These are phyloP conservation scores for Pichia scutulata DNA, from an alignment of 805 yeast genomes.

Conservation along the genomic window DNA sequence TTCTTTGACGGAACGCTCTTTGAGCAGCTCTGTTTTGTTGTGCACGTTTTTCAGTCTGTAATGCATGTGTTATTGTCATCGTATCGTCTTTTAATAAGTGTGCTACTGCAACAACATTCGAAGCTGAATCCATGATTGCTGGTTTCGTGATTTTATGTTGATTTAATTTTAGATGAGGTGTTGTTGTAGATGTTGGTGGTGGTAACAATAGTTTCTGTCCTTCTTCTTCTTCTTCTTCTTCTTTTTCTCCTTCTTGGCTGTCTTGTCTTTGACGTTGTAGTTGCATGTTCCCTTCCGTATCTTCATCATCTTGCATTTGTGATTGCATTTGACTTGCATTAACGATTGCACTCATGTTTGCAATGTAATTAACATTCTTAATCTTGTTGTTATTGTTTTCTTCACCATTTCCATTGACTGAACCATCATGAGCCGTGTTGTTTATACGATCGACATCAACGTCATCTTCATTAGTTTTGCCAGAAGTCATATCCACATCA, in stretches of 20 bases:
- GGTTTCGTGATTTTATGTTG: background rate
- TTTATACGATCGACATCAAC: background rate
- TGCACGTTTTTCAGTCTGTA: conserved; percentile 57
- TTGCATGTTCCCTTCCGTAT: background rate
- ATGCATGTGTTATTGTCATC: background rate
- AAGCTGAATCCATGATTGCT: background rate
- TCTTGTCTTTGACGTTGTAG: background rate
- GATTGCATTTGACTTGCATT: background rate
- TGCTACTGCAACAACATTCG: conserved; percentile 2
- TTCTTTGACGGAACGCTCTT: conserved; percentile 80
- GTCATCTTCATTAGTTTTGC: background rate
- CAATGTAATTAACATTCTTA: conserved; percentile 1
- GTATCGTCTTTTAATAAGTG: background rate
- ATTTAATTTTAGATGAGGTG: background rate
- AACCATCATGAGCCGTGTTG: background rate
- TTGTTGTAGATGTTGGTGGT: background rate
- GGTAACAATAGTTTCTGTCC: no score
- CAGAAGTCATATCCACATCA: background rate
- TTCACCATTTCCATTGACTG: background rate
- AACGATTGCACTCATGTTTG: background rate
- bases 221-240: no score
- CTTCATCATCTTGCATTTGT: background rate
- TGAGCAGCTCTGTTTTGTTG: conserved; percentile 91
- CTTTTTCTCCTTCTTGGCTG: no score
- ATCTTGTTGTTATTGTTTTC: background rate